Percentiles rank a stretch among this genome's conserved stretches.
These are phyloP conservation scores for Bruguiera hainesii DNA, from an alignment of 441 rosid species.

Conservation along the genomic window DNA sequence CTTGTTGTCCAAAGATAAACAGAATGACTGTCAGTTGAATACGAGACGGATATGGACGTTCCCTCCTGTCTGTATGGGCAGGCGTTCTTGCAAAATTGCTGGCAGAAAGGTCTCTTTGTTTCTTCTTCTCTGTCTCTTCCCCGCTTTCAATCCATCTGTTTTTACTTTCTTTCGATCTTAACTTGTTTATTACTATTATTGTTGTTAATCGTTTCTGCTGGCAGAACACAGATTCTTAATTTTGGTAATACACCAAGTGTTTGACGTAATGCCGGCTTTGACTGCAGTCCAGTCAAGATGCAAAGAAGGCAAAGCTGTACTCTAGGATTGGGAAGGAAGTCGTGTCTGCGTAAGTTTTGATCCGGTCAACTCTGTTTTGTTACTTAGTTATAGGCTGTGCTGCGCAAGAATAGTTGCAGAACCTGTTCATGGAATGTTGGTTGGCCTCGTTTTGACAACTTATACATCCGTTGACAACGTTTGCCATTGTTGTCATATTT, in stretches of 20 bases:
- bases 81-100: constrained; percentile 87
- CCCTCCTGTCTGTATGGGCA: constrained; percentile 77
- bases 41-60: constrained; percentile 51
- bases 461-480: not conserved
- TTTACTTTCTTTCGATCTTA: not conserved
- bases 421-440: too few species aligned
- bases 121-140: not conserved
- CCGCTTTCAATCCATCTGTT: not conserved
- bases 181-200: not conserved
- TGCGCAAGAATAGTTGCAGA: too few species aligned
- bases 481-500: not conserved
- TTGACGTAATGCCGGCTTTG: not conserved
- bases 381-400: not conserved
- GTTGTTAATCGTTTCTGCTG: too few species aligned
- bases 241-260: not conserved
- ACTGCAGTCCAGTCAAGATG: constrained; percentile 80
- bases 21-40: constrained; percentile 23
- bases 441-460: too few species aligned
- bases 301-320: constrained; percentile 75
- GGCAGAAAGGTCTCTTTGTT: constrained; percentile 65
- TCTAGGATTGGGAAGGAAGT: constrained; percentile 85
- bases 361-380: not conserved
- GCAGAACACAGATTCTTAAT: too few species aligned
- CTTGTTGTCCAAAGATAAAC: constrained; percentile 21
- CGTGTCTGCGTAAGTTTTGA: constrained; percentile 73